A percentile compares a stretch with the other conserved stretches of the same genome.
Evolutionary conservation across 2,329 filamentous ascomycete species (phyloP).

Genomic region (Fusarium guadeloupense): DNA sequence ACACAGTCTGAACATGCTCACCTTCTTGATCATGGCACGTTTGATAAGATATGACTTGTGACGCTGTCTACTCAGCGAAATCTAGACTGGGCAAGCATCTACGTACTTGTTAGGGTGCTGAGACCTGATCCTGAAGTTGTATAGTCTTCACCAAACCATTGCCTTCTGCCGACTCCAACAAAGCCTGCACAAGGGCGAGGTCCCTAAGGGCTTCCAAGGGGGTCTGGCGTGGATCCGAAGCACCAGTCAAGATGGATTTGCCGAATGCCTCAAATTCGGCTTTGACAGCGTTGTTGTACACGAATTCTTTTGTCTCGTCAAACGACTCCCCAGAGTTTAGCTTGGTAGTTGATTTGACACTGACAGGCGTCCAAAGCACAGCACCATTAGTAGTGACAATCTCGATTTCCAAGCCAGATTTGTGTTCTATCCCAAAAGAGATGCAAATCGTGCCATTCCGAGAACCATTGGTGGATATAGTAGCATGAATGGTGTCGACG

Average conservation of each 20-base stretch:
- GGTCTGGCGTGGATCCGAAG: background rate
- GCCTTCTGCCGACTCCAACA: background rate
- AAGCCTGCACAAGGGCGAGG: background rate
- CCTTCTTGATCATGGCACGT: background rate
- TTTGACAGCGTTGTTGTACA: background rate
- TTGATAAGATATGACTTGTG: background rate
- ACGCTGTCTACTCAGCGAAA: background rate
- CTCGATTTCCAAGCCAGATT: background rate
- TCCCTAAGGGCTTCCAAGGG: background rate
- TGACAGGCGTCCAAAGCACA: background rate
- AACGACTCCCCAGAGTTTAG: background rate
- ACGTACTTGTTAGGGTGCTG: background rate
- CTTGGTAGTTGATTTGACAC: background rate
- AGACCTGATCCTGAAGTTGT: background rate
- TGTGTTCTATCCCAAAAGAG: background rate
- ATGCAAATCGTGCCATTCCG: background rate
- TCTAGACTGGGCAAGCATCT: background rate
- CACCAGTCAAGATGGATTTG: background rate
- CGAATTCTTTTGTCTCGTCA: background rate
- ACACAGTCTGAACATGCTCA: background rate
- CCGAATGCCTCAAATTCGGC: background rate
- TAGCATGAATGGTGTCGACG: constrained; percentile 11
- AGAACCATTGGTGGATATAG: background rate
- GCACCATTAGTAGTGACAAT: background rate
- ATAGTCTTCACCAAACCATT: background rate